Evolutionary conservation across 345 rosid genomes (phyloP).

Genomic region (Hypericum perforatum): DNA sequence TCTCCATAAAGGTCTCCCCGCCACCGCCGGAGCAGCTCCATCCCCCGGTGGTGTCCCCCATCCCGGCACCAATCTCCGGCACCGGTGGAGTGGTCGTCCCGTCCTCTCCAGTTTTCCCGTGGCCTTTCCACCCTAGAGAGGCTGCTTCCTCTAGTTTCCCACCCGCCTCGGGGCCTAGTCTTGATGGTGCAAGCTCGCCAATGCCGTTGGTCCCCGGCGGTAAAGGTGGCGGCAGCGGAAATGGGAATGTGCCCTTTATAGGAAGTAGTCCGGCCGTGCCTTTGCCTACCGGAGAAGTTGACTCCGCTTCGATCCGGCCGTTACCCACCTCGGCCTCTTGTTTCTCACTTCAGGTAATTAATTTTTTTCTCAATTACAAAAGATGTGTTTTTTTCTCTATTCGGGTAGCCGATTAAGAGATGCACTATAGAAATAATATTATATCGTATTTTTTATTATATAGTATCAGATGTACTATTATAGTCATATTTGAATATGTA

Average conservation of each 20-base stretch:
- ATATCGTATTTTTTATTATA: no score
- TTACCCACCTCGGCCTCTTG: conserved; percentile 36
- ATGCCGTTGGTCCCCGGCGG: conserved; percentile 39
- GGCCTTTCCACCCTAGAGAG: conserved; percentile 74
- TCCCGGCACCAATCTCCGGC: conserved; percentile 55
- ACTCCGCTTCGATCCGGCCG: conserved; percentile 76
- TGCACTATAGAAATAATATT: no score
- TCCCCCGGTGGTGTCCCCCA: conserved; percentile 11
- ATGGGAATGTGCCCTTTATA: conserved; percentile 82
- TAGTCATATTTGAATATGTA: no score
- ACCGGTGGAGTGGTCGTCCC: conserved; percentile 49
- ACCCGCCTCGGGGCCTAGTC: conserved; percentile 49
- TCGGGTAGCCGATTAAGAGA: no score
- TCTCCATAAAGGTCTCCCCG: conserved; percentile 44
- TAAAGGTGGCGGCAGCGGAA: conserved; percentile 51
- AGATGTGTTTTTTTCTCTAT: no score
- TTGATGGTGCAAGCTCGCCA: conserved; percentile 25
- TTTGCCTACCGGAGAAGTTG: conserved; percentile 92
- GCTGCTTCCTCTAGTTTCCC: conserved; percentile 18
- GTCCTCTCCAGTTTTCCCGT: conserved; percentile 64
- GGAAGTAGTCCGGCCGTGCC: conserved; percentile 95
- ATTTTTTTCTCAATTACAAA: no score
- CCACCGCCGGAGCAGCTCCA: conserved; percentile 20
- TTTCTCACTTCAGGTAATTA: no score
- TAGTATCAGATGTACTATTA: no score